Base-by-base conservation (phyloP, 2,329 filamentous ascomycete genomes). In the Fusarium sp. region DNA sequence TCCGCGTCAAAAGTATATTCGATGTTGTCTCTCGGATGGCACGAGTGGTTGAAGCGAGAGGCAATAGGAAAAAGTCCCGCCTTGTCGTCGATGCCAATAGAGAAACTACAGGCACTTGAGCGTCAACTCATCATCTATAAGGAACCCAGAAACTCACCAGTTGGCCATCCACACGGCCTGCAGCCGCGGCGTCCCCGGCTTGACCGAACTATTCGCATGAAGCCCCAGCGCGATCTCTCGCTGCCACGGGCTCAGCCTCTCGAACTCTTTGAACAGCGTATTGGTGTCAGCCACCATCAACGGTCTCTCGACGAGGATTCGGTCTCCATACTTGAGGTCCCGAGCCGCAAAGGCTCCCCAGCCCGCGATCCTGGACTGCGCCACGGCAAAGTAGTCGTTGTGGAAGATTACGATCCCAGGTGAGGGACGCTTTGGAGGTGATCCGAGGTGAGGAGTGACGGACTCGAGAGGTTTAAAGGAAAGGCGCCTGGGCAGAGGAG, bases 21-120 rank as follows among this genome's bases (percentile, higher is more conserved):
- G 29, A 89, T 76, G 49, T 85, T 88, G 62, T 83, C 77, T 4
- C 73, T 77, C 0, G 84, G 81, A 2, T 72, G 67, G 74, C 89
- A 91, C 0, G 88, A 85, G 75, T 91, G 89, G 75, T 91, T 91
- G 80, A 91, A 90, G 3, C 89, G 83, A 0, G 88, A 86, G 0
- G 85, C 87, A 7, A 88, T 80, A 1, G 86, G 82, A 65, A 89
- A 90, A 3, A 90, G 69, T 2, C 82, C 83, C 0, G 82, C 84
- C 8, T 78, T 73, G 4, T 73, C 71, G 1, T 66, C 63, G 1
- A 35, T 44, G 10, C 78, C 76, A 2, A 77, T 73, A 46, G 83
- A 81, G 60, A 82, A 82, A 51, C 70, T 73, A 33, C 6, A 53
- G 6, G 1, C 4, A 53, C 24, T 31, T 53, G 27, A 53, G 49